These are phyloP conservation scores for Didymella exigua DNA, from an alignment of 2,329 filamentous ascomycete genomes.

Conservation along the genomic window DNA sequence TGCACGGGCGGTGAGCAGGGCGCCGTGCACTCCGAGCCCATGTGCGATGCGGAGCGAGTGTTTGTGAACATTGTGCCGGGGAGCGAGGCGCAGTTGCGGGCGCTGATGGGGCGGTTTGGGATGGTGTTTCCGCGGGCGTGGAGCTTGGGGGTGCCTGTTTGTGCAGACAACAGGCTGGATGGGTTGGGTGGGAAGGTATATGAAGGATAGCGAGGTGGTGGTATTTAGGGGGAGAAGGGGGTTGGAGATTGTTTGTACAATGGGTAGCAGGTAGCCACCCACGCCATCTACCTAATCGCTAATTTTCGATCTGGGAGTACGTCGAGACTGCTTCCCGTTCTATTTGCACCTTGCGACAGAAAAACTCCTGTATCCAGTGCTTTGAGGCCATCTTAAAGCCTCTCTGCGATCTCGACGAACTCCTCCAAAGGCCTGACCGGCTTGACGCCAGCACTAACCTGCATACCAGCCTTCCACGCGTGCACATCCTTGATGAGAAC, in stretches of 20 bases:
- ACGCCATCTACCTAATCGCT: neutral
- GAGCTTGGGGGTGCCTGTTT: slow-evolving; percentile 27
- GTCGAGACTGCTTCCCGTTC: neutral
- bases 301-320: neutral
- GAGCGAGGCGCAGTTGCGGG: slow-evolving; percentile 35
- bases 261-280: neutral
- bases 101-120: slow-evolving; percentile 42
- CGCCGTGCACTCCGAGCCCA: slow-evolving; percentile 52
- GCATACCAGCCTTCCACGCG: slow-evolving; percentile 77
- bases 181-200: neutral
- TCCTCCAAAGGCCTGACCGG: slow-evolving; percentile 77
- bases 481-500: slow-evolving; percentile 77
- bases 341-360: neutral
- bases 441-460: slow-evolving; percentile 72
- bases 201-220: neutral
- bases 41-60: slow-evolving; percentile 36
- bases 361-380: neutral
- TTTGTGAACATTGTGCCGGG: slow-evolving; percentile 49
- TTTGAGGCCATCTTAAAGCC: slow-evolving; percentile 16
- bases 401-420: slow-evolving; percentile 71
- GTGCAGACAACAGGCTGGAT: neutral
- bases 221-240: neutral
- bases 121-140: slow-evolving; percentile 35
- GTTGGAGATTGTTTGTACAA: neutral
- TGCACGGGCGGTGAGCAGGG: slow-evolving; percentile 51